Percentiles rank a stretch among this genome's conserved stretches.
Evolutionary conservation across 495 filamentous ascomycete species (phyloP).

Genomic region (Aspergillus heteromorphus): DNA sequence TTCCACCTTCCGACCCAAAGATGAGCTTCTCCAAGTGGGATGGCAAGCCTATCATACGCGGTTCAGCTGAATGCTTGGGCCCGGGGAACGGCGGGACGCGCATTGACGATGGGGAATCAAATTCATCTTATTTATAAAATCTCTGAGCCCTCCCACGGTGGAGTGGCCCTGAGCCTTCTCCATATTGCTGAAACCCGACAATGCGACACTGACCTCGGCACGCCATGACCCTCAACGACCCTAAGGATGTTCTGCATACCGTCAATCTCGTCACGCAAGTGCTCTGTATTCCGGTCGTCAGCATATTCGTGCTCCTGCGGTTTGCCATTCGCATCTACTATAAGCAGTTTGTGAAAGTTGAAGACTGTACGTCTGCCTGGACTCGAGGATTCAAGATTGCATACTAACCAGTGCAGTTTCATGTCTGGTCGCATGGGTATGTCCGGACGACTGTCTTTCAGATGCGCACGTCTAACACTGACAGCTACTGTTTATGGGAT

Average conservation of each 20-base stretch:
- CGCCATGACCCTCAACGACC: conserved; percentile 25
- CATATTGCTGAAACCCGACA: neutral
- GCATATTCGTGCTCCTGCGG: conserved; percentile 33
- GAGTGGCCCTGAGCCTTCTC: neutral
- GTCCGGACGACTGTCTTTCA: neutral
- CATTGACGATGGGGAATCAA: neutral
- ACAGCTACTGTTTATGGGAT: conserved; percentile 33
- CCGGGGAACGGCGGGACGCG: neutral
- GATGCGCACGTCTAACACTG: neutral
- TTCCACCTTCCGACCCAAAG: conserved; percentile 2
- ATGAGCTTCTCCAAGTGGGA: neutral
- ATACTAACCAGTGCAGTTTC: conserved; percentile 17
- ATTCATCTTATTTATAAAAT: neutral
- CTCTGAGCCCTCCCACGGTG: neutral
- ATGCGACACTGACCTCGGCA: neutral
- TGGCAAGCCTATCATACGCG: neutral
- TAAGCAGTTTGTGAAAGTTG: conserved; percentile 28
- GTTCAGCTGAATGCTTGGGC: neutral
- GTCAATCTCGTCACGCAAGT: conserved; percentile 39
- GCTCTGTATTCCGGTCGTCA: conserved; percentile 40
- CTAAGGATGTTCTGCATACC: conserved; percentile 32
- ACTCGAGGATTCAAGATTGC: neutral
- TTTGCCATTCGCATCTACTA: conserved; percentile 34
- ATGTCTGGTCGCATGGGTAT: conserved; percentile 33
- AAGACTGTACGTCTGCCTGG: conserved; percentile 35